phyloP scores from a whole-genome alignment of 345 rosid species.

The Aquilaria yunnanensis region DNA sequence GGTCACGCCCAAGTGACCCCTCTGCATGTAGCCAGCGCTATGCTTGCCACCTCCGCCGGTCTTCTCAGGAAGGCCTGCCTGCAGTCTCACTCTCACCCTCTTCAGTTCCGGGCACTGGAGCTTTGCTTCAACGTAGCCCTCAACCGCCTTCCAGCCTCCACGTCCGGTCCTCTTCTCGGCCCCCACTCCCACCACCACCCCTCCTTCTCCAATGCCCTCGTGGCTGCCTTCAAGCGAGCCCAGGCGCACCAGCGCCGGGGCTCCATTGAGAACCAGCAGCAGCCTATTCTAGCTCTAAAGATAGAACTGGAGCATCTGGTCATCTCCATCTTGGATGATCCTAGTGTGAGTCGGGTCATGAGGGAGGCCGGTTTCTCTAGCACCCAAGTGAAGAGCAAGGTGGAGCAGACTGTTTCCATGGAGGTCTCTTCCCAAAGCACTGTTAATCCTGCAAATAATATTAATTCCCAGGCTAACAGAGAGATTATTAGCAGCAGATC shows the following conservation, averaged over 20 bases:
- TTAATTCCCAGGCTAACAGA: conserved; percentile 23
- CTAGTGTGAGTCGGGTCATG: conserved; percentile 79
- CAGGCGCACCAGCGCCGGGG: conserved; percentile 83
- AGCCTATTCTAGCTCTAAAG: conserved; percentile 63
- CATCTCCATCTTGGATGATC: conserved; percentile 65
- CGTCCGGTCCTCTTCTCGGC: conserved; percentile 48
- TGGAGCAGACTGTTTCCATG: conserved; percentile 53
- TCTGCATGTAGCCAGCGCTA: conserved; percentile 61
- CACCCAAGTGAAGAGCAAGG: conserved; percentile 48
- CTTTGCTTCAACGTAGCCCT: conserved; percentile 74
- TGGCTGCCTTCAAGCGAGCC: conserved; percentile 74
- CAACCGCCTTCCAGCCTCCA: conserved; percentile 65
- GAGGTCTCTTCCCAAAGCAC: conserved; percentile 30
- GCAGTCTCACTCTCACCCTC: conserved; percentile 67
- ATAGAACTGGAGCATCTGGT: conserved; percentile 61
- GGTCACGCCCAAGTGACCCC: conserved; percentile 81
- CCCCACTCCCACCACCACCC: conserved; percentile 37
- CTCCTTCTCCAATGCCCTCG: conserved; percentile 62
- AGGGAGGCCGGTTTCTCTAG: conserved; percentile 82
- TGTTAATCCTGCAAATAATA: conserved; percentile 15
- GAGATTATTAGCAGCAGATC: too few relatives aligned
- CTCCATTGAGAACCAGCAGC: conserved; percentile 71
- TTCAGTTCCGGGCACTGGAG: conserved; percentile 70
- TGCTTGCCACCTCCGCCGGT: conserved; percentile 53
- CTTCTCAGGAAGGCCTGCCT: conserved; percentile 62